Base-by-base conservation (phyloP, 768 basidiomycete species). In the Lentinula detonsa region DNA sequence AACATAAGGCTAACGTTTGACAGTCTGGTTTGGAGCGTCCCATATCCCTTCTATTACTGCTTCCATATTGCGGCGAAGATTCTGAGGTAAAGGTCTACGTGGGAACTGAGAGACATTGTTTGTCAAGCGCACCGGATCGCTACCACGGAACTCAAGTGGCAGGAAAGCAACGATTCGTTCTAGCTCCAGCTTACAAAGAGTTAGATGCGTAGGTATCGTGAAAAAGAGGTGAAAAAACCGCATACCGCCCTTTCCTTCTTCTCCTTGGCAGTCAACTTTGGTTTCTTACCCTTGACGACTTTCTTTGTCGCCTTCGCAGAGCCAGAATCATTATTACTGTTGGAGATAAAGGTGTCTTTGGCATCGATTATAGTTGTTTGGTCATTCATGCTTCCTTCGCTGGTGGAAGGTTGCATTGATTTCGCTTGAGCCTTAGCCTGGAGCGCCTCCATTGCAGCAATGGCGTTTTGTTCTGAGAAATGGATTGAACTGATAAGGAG, bases 61-160 rank as follows among this genome's bases (percentile, higher is more conserved):
- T 73, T 95, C 93, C 78, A 93, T 87, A 60, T 89, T 84, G 45
- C 85, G 79, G 31, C 92, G 85, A 43, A 94, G 76, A 58, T 79
- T 83, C 88, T 94, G 64, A n/a, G 53, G 56, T 63, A 42, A 13
- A 31, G 34, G 9, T 23, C 55, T 52, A n/a, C 23, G 63, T 23
- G 8, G 18, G 1, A 37, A 9, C 3, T 23, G 49, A 28, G 49
- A 42, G 39, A 48, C 18, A 40, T 21, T n/a, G 37, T 31, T 1
- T 46, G 48, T 54, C 7, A 13, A 15, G 35, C 89, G 59, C 68
- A 92, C 93, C 2, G 90, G 88, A 73, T 96, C 92, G 65, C 79
- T 88, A 8, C 95, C 95, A 23, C 95, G 83, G 70, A 94, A 98
- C 72, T 96, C 95, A 11, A 98, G 78, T 0, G 95, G 95, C 40